Percentiles rank a stretch among this genome's conserved stretches.
Conservation (phyloP, 306 rosid genomes). For the Lotus japonicus region DNA sequence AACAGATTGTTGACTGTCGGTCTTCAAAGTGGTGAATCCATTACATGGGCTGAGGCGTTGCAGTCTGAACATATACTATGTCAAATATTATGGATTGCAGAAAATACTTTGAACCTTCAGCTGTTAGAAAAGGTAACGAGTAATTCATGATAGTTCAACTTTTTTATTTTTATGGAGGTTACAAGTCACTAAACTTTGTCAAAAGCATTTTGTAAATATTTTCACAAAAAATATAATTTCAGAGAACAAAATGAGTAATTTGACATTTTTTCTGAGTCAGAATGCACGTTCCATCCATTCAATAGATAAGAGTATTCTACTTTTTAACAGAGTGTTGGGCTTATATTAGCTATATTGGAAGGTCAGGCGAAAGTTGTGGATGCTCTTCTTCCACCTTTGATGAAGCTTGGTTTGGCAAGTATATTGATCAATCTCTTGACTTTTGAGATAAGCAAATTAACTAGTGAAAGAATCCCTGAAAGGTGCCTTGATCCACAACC, state of each 20-base stretch:
- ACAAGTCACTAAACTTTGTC: background rate
- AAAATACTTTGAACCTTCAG: conserved; percentile 70
- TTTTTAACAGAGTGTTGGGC: conserved; percentile 57
- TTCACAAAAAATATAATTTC: background rate
- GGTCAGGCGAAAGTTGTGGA: conserved; percentile 48
- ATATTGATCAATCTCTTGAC: conserved; percentile 56
- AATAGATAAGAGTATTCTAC: conserved; percentile 22
- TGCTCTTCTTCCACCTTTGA: conserved; percentile 55
- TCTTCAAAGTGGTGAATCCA: conserved; percentile 57
- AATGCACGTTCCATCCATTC: conserved; percentile 12
- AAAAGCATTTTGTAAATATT: conserved; percentile 1
- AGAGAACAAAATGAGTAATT: background rate
- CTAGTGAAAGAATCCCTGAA: conserved; percentile 56
- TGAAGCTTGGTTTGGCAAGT: conserved; percentile 77
- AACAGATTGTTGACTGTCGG: conserved; percentile 61
- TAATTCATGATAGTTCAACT: background rate
- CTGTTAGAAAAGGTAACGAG: conserved; percentile 78
- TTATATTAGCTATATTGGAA: conserved; percentile 67
- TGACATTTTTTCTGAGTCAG: conserved; percentile 11
- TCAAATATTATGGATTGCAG: conserved; percentile 76
- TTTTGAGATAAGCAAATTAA: conserved; percentile 55
- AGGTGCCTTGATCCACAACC: conserved; percentile 48
- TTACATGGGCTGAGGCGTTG: conserved; percentile 62
- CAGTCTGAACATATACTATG: conserved; percentile 49
- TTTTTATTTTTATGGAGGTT: background rate